Evolutionary conservation across 495 filamentous ascomycete genomes (phyloP), one percentile per base, ranked within the genome.

Genomic region (Geopyxis carbonaria): DNA sequence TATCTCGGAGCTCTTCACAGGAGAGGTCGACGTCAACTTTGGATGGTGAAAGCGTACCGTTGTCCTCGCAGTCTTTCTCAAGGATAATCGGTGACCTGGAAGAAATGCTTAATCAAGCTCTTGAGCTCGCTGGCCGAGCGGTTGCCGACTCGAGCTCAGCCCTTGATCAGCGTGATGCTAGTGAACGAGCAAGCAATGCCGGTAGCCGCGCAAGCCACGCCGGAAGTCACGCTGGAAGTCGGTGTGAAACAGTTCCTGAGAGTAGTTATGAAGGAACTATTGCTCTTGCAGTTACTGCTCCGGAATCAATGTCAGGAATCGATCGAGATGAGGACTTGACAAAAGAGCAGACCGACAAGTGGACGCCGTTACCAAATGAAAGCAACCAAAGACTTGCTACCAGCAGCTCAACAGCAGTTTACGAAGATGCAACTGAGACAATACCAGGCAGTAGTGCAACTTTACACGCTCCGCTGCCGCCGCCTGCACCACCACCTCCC

Each of bases 41-140:
- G n/a, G n/a, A n/a, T n/a, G n/a, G n/a, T n/a, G n/a, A n/a, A n/a
- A 13, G 25, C 7, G 25, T 28, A 28, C 40, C 21, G 20, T 34
- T 38, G 34, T 40, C 51, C 15, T 29, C 46, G 2, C 22, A 31
- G 13, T 47, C 51, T 5, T 47, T 56, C 8, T 14, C 32, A 5
- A 42, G 31, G 28, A 48, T 56, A 11, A 47, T 55, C 36, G 38
- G 30, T 9, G 51, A 55, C 15, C 35, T 56, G 13, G 52, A 50
- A 16, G 41, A 51, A 3, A 51, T 56, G 51, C 16, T 55, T 18
- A 47, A 49, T 8, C 46, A 55, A 44, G 46, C 46, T 11, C 31
- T 56, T 1, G 47, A 51, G 25, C n/a, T 47, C 13, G 51, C 47
- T 8, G 34, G 47, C 3, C 56, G 46, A 19, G 40, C 46, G 11